These are phyloP conservation scores for Chondrus crispus DNA, from an alignment of 23 red algal genomes.

Conservation along the genomic window DNA sequence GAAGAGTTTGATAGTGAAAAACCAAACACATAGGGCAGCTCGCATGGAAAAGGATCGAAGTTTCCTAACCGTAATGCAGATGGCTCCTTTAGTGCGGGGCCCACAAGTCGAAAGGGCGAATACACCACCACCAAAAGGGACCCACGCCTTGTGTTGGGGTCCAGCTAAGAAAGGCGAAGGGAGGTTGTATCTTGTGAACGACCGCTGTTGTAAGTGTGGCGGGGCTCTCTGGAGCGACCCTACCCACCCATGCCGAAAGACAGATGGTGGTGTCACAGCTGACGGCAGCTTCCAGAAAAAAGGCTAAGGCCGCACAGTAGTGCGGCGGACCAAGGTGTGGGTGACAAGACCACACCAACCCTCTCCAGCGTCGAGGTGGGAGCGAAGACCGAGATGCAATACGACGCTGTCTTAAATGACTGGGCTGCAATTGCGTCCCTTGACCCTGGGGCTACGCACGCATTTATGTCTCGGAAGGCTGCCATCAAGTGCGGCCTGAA, in stretches of 20 bases:
- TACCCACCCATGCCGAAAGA: background rate
- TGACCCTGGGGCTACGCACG: slow-evolving; percentile 17
- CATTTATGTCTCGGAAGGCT: background rate
- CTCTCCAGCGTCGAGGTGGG: background rate
- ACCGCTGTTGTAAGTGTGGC: slow-evolving; percentile 23
- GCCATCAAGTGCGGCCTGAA: background rate
- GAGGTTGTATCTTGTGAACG: background rate
- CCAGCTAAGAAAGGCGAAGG: background rate
- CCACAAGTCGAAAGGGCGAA: too few species aligned
- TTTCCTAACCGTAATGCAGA: too few species aligned
- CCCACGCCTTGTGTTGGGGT: slow-evolving; percentile 18
- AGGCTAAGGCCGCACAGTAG: background rate
- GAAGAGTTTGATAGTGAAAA: too few species aligned
- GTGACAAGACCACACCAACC: background rate
- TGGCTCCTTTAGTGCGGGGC: too few species aligned
- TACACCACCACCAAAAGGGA: too few species aligned
- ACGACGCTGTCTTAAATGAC: background rate
- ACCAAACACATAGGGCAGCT: too few species aligned
- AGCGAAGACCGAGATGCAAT: background rate
- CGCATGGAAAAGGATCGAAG: too few species aligned
- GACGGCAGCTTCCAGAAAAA: background rate
- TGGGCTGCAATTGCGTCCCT: background rate
- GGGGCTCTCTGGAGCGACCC: background rate
- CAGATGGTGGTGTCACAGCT: background rate
- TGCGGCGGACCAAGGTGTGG: background rate